Evolutionary conservation across 805 yeast species (phyloP), one percentile per base, ranked within the genome.

Genomic region (Cyberlindnera mrakii): DNA sequence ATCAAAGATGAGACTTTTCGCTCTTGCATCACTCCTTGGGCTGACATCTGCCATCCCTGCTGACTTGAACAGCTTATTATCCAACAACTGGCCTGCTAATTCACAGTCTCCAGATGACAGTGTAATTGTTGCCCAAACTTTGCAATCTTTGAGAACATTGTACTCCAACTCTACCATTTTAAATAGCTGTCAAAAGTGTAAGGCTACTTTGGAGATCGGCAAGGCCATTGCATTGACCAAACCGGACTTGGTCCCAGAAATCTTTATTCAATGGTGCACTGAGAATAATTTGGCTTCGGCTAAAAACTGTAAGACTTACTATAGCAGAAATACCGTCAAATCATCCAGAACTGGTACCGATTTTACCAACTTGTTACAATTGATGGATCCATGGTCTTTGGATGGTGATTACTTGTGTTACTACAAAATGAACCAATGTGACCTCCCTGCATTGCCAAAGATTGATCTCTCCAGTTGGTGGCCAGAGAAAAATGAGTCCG

Each of bases 371-470:
- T 62, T 77, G 60, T 53, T 78, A 35, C 65, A 68, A 17, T 52
- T 72, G 40, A 74, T 79, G 71, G 74, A 76, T 49, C 77, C 82
- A 13, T 54, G 62, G 41, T 69, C 77, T 11, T 52, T 66, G 27
- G 85, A 79, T 52, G 83, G 81, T 29, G 74, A 74, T 35, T 78
- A 78, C 52, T 77, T 78, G 62, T 82, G 90, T 58, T 71, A 76
- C 59, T 74, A 62, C 57, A 62, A 70, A 50, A 67, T 61, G 45
- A 65, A 31, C 6, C 68, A 71, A 13, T 82, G 89, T 60, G 56
- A 66, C 4, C 62, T 74, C 30, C 88, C 87, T 5, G 59, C 58
- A 15, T 68, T 79, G 3, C 81, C 80, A 2, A 66, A 68, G 44
- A 58, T 74, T 47, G 72, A 77, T 48, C 52, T 70, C 40, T 56